These are phyloP conservation scores for Iberis pinnata DNA, from an alignment of 345 rosid species.

Conservation along the genomic window DNA sequence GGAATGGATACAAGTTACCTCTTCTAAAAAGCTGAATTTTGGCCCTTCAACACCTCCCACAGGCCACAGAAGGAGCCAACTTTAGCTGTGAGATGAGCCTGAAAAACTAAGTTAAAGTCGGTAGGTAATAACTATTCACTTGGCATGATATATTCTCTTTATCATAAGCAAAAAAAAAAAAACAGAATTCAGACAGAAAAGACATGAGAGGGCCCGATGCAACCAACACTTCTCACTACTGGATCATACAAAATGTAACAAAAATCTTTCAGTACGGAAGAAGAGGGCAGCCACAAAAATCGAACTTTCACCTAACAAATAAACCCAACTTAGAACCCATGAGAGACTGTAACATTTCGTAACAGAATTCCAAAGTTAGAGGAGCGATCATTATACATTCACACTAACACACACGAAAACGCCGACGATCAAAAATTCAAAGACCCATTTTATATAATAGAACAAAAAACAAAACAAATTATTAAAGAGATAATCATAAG, in stretches of 20 bases:
- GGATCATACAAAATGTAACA: slow-evolving; percentile 28
- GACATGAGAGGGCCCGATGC: slow-evolving; percentile 26
- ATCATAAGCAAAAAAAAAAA: not conserved
- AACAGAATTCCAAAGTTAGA: not conserved
- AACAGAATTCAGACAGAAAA: slow-evolving; percentile 20
- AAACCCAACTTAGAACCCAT: slow-evolving; percentile 15
- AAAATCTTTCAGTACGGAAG: no score
- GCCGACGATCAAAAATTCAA: not conserved
- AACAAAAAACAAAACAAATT: no score
- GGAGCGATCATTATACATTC: slow-evolving; percentile 23
- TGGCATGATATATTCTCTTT: slow-evolving; percentile 6
- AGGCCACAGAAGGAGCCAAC: slow-evolving; percentile 5
- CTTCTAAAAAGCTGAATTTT: slow-evolving; percentile 21
- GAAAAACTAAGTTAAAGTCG: slow-evolving; percentile 20
- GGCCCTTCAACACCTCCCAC: not conserved
- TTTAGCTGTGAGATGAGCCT: slow-evolving; percentile 12
- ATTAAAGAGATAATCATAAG: slow-evolving; percentile 3
- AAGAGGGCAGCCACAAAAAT: no score
- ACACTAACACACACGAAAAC: not conserved
- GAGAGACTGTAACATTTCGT: no score
- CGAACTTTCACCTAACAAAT: not conserved
- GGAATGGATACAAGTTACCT: slow-evolving; percentile 23
- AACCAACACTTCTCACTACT: slow-evolving; percentile 16
- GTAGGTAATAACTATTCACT: slow-evolving; percentile 17
- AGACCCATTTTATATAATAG: not conserved